Base-by-base conservation (phyloP, 106 monocot genomes). In the Agapanthus africanus region DNA sequence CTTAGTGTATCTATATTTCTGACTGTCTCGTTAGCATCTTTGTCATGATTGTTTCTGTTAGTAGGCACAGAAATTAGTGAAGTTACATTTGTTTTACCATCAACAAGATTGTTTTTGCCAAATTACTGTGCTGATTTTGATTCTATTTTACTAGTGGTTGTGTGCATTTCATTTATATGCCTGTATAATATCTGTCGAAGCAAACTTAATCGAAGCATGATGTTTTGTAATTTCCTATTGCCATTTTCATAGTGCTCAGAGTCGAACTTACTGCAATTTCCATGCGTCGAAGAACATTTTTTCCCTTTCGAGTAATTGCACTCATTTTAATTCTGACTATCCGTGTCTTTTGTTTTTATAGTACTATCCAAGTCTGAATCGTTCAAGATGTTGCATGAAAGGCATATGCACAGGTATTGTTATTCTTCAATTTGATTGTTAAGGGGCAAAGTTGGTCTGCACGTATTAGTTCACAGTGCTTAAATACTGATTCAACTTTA, bases 331-430 rank as follows among this genome's bases (percentile, higher is more conserved):
- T 54, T 23, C n/a, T 68, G 37, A 39, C 11, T 37, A 40, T 15
- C 21, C 14, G 6, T 65, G 18, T 54, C 7, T 62, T 13, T 78
- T 57, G 13, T 33, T 15, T 65, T 60, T 68, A 4, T 35, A 97
- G 97, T 83, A 87, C 62, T 97, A 89, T 77, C 97, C 97, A 11
- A 97, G 91, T 70, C 82, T 97, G 21, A 97, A 97, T 54, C 89
- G 97, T 14, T 97, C 97, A 30, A 89, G 87, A 68, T 97, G 97
- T 82, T 97, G 97, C 70, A 73, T 72, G 70, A 91, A 97, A 83
- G 86, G 91, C 57, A 97, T 97, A 37, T 97, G 97, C 61, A 97
- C 97, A 74, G 92, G 92, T 93, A 79, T 14, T 67, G 6, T 40
- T 67, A 19, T 50, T 27, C 6, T 37, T 27, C 36, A 25, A 31